phyloP scores from a whole-genome alignment of 192 early-diverging fungal genomes.

The Rhizophlyctis rosea region DNA sequence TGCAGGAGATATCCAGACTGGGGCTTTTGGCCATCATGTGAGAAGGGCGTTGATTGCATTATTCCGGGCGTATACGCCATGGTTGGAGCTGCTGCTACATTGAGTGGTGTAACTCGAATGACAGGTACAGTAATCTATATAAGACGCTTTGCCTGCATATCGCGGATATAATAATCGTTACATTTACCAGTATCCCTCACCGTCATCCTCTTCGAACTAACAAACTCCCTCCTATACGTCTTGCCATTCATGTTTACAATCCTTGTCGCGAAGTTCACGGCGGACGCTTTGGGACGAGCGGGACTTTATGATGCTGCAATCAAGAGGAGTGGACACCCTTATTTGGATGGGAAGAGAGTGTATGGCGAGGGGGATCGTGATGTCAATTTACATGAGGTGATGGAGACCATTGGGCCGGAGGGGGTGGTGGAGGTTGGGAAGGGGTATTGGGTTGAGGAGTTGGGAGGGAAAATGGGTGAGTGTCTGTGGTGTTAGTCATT shows the following conservation, averaged over 20 bases:
- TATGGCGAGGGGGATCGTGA: neutral
- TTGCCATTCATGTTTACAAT: constrained; percentile 54
- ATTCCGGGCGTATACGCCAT: constrained; percentile 90
- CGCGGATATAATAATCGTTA: constrained; percentile 17
- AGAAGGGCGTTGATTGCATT: constrained; percentile 80
- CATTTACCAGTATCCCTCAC: constrained; percentile 62
- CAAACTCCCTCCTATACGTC: constrained; percentile 83
- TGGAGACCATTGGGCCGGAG: neutral
- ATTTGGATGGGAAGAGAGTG: constrained; percentile 34
- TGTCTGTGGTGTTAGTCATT: neutral
- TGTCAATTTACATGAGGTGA: neutral
- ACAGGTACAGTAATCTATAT: constrained; percentile 15
- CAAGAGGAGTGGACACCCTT: constrained; percentile 46
- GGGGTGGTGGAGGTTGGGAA: neutral
- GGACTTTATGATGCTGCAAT: constrained; percentile 69
- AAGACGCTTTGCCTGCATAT: no score
- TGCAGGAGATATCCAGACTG: constrained; percentile 26
- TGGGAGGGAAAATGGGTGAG: neutral
- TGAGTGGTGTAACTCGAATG: constrained; percentile 28
- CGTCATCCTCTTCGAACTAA: constrained; percentile 98
- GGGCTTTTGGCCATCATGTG: constrained; percentile 59
- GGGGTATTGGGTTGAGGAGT: neutral
- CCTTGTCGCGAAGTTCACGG: constrained; percentile 64
- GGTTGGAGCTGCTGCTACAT: constrained; percentile 39
- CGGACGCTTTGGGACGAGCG: constrained; percentile 60